Evolutionary conservation across 108 stramenopile species (phyloP), one percentile per base, ranked within the genome.

Genomic region (Cyclotella atomus): DNA sequence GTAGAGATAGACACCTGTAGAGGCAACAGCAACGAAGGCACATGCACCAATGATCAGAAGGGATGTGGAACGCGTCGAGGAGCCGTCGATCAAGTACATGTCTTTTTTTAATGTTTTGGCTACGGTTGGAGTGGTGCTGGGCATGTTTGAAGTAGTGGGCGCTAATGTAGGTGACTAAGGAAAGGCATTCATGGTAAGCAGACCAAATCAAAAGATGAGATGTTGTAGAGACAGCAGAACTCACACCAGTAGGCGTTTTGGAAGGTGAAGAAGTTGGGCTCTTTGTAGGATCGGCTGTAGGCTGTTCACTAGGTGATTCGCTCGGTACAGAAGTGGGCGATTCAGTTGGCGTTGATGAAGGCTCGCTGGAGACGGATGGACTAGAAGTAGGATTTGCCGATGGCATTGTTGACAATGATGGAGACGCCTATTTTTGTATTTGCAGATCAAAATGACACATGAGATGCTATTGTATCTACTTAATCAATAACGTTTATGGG

Each of bases 41-140:
- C 20, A 32, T 2, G 74, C 74, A 27, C 74, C 74, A 46, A 75
- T 64, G 15, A 75, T 75, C 41, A 75, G 45, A 23, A 75, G 43
- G 28, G 65, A 66, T 10, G 65, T 75, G 16, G 74, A 46, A 10
- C 57, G 55, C 32, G 34, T 57, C 23, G 47, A 25, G 10, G 65
- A 45, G 6, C 44, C 46, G 27, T 75, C 55, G 54, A 57, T 59
- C 21, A 75, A 41, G 25, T 63, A 46, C 29, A 75, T 59, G 46
- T 45, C 55, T 17, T 50, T 72, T 54, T 21, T 57, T 14, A 57
- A 19, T 24, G 55, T 21, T 28, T 6, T 8, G 10, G 44, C 29
- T n/a, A 47, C 27, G 4, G 57, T 46, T 17, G 70, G 70, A 33
- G 30, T 0, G 8, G 43, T n/a, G 70, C 70, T 70, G 47, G 70